phyloP scores from a whole-genome alignment of 495 filamentous ascomycete genomes.

The Xylaria grammica region DNA sequence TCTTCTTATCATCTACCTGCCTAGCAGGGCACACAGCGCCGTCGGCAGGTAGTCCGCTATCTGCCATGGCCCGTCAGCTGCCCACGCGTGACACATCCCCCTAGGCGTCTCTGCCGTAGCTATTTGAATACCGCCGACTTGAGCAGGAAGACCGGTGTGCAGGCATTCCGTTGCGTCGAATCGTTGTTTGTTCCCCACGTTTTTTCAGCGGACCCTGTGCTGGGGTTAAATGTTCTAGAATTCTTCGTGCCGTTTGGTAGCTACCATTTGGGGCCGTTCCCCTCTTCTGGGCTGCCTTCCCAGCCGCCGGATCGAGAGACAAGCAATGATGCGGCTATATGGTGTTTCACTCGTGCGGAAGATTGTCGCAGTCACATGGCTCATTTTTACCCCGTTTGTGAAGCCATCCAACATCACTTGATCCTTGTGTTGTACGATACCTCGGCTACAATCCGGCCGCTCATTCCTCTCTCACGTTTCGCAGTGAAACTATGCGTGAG shows the following conservation, averaged over 20 bases:
- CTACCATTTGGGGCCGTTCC: conserved; percentile 7
- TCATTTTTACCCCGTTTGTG: conserved; percentile 13
- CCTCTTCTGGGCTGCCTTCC: conserved; percentile 17
- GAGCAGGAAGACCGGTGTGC: conserved; percentile 25
- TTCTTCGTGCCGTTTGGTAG: conserved; percentile 15
- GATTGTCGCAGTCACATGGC: conserved; percentile 23
- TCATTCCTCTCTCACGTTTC: not conserved
- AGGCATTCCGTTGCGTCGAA: conserved; percentile 17
- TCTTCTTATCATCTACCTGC: conserved; percentile 23
- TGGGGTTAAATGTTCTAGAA: conserved; percentile 27
- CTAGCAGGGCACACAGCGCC: conserved; percentile 18
- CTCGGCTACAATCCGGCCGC: conserved; percentile 22
- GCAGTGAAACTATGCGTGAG: not conserved
- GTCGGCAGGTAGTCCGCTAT: conserved; percentile 14
- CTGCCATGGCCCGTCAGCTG: conserved; percentile 19
- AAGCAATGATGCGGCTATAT: conserved; percentile 25
- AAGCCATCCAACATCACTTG: conserved; percentile 23
- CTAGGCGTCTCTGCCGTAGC: conserved; percentile 1
- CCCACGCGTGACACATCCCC: conserved; percentile 18
- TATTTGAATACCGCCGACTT: conserved; percentile 9
- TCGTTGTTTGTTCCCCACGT: conserved; percentile 25
- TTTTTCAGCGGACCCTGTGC: conserved; percentile 21
- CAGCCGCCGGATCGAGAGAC: conserved; percentile 24
- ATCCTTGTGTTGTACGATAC: conserved; percentile 23
- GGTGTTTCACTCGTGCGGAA: conserved; percentile 25